Conservation (phyloP, 1,284 basidiomycete species). For the Ustilago lituana region DNA sequence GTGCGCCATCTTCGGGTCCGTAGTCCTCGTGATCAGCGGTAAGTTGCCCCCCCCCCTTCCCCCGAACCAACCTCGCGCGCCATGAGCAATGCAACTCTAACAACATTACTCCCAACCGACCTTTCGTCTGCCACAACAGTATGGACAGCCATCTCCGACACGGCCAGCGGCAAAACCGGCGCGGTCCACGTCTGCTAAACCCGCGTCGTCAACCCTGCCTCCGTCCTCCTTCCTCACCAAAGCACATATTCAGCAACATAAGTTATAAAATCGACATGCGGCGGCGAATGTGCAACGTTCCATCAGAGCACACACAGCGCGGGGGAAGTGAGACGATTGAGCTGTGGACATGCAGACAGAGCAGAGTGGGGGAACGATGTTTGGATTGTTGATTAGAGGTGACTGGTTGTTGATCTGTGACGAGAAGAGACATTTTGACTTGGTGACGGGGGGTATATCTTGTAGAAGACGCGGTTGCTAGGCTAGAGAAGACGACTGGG, state of each 20-base stretch:
- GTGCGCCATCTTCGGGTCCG: constrained; percentile 61
- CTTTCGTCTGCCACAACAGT: constrained; percentile 9
- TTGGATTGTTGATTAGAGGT: constrained; percentile 28
- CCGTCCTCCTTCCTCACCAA: neutral
- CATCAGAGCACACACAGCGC: too few relatives aligned
- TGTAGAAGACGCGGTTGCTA: neutral
- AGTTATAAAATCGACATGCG: too few relatives aligned
- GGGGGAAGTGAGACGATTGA: too few relatives aligned
- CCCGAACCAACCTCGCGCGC: too few relatives aligned
- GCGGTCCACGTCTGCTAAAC: constrained; percentile 48
- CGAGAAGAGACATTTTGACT: too few relatives aligned
- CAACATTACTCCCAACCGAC: too few relatives aligned
- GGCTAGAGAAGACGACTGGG: constrained; percentile 7
- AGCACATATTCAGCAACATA: too few relatives aligned
- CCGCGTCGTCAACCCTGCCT: too few relatives aligned
- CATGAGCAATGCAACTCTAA: too few relatives aligned
- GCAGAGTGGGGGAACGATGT: constrained; percentile 1
- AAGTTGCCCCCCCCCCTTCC: neutral
- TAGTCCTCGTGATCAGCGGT: constrained; percentile 60
- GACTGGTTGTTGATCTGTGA: constrained; percentile 6
- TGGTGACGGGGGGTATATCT: constrained; percentile 29
- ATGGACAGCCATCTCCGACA: constrained; percentile 47
- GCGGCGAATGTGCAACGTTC: too few relatives aligned
- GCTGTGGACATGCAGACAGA: too few relatives aligned
- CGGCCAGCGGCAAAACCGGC: constrained; percentile 43